phyloP scores from a whole-genome alignment of 257 asterid species.

The Nicotiana obtusifolia region DNA sequence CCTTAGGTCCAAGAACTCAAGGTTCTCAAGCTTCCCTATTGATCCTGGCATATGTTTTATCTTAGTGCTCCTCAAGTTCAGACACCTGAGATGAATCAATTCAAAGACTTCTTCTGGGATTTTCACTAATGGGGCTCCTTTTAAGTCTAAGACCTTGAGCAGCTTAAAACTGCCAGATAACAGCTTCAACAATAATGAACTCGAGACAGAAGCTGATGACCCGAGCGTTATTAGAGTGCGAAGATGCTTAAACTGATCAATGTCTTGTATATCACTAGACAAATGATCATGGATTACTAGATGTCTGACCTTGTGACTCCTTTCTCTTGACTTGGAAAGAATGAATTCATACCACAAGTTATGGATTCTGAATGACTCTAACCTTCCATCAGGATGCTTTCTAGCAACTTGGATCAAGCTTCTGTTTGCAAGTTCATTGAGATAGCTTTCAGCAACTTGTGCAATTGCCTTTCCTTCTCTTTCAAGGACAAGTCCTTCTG shows the following conservation, averaged over 20 bases:
- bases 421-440: slow-evolving; percentile 14
- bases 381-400: slow-evolving; percentile 3
- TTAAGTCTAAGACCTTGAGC: slow-evolving; percentile 17
- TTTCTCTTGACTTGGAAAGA: background rate
- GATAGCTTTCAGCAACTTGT: slow-evolving; percentile 21
- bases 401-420: slow-evolving; percentile 9
- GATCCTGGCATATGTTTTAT: slow-evolving; percentile 14
- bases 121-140: background rate
- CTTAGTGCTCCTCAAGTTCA: slow-evolving; percentile 7
- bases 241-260: background rate
- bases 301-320: background rate
- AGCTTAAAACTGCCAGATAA: slow-evolving; percentile 11
- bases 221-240: slow-evolving; percentile 7
- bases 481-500: slow-evolving; percentile 20
- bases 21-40: slow-evolving; percentile 19
- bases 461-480: slow-evolving; percentile 3
- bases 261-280: background rate
- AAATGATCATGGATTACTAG: background rate
- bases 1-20: slow-evolving; percentile 18
- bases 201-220: background rate
- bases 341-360: slow-evolving; percentile 6
- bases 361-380: slow-evolving; percentile 2
- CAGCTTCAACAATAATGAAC: background rate
- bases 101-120: slow-evolving; percentile 17
- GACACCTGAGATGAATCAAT: slow-evolving; percentile 14